Base-by-base conservation (phyloP, 306 rosid genomes). In the Urtica urens region DNA sequence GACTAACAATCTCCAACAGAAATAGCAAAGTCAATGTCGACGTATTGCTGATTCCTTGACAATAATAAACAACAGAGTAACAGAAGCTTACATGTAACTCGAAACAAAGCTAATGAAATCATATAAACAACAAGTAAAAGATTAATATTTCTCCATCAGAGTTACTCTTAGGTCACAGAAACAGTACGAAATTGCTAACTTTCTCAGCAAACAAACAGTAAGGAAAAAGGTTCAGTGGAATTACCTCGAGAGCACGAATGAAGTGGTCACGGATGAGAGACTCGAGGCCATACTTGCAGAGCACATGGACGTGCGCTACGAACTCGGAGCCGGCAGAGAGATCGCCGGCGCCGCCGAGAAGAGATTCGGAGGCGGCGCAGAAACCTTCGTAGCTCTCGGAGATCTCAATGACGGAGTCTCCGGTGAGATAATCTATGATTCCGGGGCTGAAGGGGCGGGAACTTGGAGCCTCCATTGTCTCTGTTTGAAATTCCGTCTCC, bases 211-310 rank as follows among this genome's bases (percentile, higher is more conserved):
- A 42, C 30, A 13, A 46, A 44, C 22, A 14, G 33, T 15, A 21
- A 16, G 3, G 27, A 22, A 1, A 12, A n/a, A 15, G 11, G 14
- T 12, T 15, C 13, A 48, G 3, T 19, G 2, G 29, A 29, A 28
- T 49, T 53, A 80, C 95, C 93, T 88, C 78, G 10, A 83, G 73
- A 22, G 73, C 57, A 19, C 64, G 78, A 23, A 88, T 78, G 65
- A 88, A 88, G 73, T 83, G 83, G 46, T 83, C 83, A 12, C 73
- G 77, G 24, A 78, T 67, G 5, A 83, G 82, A 57, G 97, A 88
- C 14, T 70, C 53, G 29, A 88, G 83, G 40, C 74, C 65, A 49
- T 81, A 72, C 30, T 66, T 61, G 77, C 81, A 81, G 59, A 88
- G 90, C 38, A 47, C 5, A 27, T 74, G 93, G 40, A 76, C 82